phyloP scores from a whole-genome alignment of 2,329 filamentous ascomycete species.

The Pyricularia sp. region DNA sequence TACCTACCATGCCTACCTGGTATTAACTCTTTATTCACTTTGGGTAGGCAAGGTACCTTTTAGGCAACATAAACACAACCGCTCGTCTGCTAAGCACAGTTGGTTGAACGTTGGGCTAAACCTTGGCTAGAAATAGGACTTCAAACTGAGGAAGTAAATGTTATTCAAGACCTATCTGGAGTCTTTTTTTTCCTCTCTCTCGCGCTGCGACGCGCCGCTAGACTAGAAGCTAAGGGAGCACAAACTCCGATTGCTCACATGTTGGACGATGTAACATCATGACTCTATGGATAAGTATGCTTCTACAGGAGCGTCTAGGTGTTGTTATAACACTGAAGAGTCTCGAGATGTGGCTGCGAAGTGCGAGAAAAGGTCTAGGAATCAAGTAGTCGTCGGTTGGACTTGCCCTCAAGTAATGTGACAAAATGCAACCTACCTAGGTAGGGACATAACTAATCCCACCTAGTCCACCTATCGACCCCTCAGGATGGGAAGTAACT shows the following conservation, averaged over 20 bases:
- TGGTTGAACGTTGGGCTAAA: not conserved
- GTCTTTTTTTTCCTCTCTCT: too few species aligned
- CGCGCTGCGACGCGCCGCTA: not conserved
- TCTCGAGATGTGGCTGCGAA: not conserved
- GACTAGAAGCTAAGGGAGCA: not conserved
- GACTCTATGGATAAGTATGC: not conserved
- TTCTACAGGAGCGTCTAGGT: not conserved
- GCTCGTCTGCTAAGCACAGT: not conserved
- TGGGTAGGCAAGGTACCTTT: not conserved
- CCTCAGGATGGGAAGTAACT: too few species aligned
- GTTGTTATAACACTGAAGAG: not conserved
- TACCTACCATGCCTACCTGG: too few species aligned
- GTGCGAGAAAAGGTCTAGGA: not conserved
- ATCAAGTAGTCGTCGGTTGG: too few species aligned
- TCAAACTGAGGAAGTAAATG: not conserved
- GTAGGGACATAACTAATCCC: too few species aligned
- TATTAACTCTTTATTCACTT: too few species aligned
- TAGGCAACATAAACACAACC: not conserved
- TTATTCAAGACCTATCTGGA: not conserved
- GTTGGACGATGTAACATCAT: not conserved
- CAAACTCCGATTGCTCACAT: not conserved
- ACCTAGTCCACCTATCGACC: too few species aligned
- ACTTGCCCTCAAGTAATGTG: not conserved
- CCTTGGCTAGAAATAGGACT: not conserved
- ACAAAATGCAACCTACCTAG: too few species aligned